Conservation (phyloP, 2,329 filamentous ascomycete species). For the Beauveria sp. region DNA sequence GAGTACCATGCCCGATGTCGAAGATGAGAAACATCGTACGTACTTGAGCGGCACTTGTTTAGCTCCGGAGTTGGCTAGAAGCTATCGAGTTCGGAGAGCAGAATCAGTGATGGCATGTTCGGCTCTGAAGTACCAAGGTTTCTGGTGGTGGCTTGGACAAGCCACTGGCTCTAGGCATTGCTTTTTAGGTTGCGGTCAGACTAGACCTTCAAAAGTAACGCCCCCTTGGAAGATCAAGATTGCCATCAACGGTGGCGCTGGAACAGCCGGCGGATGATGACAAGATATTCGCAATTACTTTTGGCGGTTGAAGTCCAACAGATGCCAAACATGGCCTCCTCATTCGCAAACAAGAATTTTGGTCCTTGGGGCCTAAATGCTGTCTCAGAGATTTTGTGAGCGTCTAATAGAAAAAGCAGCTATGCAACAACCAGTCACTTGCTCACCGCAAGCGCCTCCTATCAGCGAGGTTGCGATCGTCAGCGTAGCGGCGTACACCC, state of each 20-base stretch:
- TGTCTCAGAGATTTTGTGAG: not conserved
- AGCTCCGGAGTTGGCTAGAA: not conserved
- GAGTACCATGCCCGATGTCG: not conserved
- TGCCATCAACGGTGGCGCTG: not conserved
- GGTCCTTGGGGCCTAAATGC: not conserved
- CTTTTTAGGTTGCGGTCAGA: not conserved
- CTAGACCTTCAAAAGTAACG: not conserved
- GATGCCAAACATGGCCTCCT: not conserved
- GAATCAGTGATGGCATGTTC: not conserved
- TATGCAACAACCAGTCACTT: not conserved
- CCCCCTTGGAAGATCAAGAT: conserved; percentile 4
- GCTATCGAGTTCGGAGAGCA: not conserved
- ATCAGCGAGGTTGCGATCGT: not conserved
- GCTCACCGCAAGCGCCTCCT: not conserved
- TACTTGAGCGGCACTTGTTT: not conserved
- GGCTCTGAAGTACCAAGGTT: not conserved
- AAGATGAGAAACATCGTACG: not conserved
- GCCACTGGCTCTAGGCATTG: not conserved
- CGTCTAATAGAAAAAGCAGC: too few relatives aligned
- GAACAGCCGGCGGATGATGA: not conserved
- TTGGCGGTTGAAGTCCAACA: not conserved
- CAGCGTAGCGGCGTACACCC: not conserved
- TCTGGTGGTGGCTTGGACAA: conserved; percentile 1
- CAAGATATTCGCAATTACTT: not conserved
- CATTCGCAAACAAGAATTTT: not conserved